Base-by-base conservation (phyloP, 441 rosid species). In the Populus hybrid region DNA sequence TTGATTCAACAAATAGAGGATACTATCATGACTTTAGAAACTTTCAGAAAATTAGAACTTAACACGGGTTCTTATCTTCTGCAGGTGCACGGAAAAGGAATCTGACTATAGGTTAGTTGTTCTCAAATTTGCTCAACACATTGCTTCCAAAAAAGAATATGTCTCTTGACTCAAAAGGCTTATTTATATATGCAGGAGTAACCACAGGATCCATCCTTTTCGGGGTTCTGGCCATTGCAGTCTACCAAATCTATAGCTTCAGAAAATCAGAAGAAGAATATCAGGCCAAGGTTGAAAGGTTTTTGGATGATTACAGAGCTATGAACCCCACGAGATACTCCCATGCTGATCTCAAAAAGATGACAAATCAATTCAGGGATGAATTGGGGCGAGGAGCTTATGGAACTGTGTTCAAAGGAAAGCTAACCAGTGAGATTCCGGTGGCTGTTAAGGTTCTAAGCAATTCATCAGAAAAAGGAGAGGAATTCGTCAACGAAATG, bases 321-420 rank as follows among this genome's bases (percentile, higher is more conserved):
- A 21, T 64, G 70, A 74, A 74, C 16, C 77, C 77, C 42, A 45
- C 63, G 16, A 74, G 77, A 42, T 74, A 24, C 45, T 68, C 78
- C 14, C 53, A 75, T 33, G n/a, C 73, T 68, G 74, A 61, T 56
- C 29, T 76, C 14, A 76, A 70, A 61, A 70, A 67, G 61, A 63
- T 76, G 14, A 76, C 79, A 38, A 76, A 76, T n/a, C 21, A 61
- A 2, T 76, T 76, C 67, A 23, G 24, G 45, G 73, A 68, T 24
- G 71, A 76, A 61, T 73, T 73, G 26, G 76, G 76, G 6, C 31
- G 35, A 12, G 76, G 76, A 29, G 75, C 75, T n/a, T 68, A 75
- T 68, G 72, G 72, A 31, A 75, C 64, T 26, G 29, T 75, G n/a
- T 75, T 26, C 33, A 75, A 75, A 50, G 72, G 78, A 45, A 75